Evolutionary conservation across 2,329 filamentous ascomycete species (phyloP).

Genomic region (Claviceps humidiphila): DNA sequence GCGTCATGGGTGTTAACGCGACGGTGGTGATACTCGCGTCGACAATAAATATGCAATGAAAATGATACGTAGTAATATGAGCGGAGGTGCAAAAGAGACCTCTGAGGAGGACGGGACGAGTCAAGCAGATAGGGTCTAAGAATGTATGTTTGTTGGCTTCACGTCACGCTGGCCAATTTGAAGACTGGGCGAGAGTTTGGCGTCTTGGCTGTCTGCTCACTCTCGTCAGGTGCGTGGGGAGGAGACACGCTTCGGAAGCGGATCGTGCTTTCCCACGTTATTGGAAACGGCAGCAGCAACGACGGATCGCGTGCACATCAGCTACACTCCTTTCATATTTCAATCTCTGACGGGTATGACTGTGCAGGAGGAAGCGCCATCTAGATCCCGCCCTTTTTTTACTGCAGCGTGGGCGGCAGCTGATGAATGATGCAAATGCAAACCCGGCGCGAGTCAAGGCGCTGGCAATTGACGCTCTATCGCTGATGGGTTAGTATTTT

Average conservation of each 20-base stretch:
- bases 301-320: too few species aligned
- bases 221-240: background rate
- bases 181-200: background rate
- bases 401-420: too few species aligned
- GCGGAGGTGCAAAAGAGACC: slow-evolving; percentile 1
- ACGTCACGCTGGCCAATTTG: background rate
- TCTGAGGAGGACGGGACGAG: background rate
- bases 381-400: too few species aligned
- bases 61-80: slow-evolving; percentile 3
- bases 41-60: slow-evolving; percentile 5
- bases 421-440: too few species aligned
- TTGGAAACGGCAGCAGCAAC: background rate
- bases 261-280: background rate
- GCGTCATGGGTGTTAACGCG: slow-evolving; percentile 10
- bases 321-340: too few species aligned
- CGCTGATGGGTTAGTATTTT: too few species aligned
- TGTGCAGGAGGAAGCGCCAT: too few species aligned
- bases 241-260: background rate
- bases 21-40: background rate
- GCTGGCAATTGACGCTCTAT: too few species aligned
- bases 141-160: background rate
- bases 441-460: too few species aligned
- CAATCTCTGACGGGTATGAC: too few species aligned
- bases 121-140: slow-evolving; percentile 1
- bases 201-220: background rate